Conservation (phyloP, 257 asterid genomes). For the Penstemon barbatus region DNA sequence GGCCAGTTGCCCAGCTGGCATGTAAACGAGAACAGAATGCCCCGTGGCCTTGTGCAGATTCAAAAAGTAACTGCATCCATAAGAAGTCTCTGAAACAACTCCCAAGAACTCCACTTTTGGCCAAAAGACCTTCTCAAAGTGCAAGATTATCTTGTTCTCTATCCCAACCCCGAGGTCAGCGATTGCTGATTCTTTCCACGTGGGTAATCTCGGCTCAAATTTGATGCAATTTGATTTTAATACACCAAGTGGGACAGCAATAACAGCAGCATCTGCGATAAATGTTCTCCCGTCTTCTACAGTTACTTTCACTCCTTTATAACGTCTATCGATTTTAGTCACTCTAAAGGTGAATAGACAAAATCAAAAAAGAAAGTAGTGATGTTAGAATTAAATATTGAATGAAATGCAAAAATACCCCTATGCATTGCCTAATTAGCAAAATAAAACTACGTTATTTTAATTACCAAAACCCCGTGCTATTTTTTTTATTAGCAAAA, state of each 20-base stretch:
- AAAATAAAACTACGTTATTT: no score
- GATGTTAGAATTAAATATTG: not conserved
- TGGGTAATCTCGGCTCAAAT: conserved; percentile 90
- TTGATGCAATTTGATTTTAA: conserved; percentile 65
- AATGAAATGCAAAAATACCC: no score
- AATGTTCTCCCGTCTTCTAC: conserved; percentile 83
- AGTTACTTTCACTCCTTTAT: conserved; percentile 79
- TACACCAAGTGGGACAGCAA: conserved; percentile 90
- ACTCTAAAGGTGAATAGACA: conserved; percentile 45
- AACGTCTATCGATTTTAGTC: conserved; percentile 66
- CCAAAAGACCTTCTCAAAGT: conserved; percentile 85
- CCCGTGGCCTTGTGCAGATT: conserved; percentile 98
- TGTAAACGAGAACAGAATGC: conserved; percentile 85
- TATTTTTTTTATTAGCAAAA: no score
- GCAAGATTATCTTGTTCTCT: conserved; percentile 88
- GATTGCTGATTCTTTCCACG: conserved; percentile 95
- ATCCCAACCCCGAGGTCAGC: conserved; percentile 84
- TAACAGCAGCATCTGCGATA: conserved; percentile 91
- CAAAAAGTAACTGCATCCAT: conserved; percentile 89
- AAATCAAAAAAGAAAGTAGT: not conserved
- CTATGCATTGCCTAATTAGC: no score
- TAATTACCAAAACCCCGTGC: no score
- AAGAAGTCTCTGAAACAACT: conserved; percentile 81
- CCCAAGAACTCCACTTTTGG: conserved; percentile 98
- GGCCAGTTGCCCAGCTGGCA: conserved; percentile 96